A percentile compares a stretch with the other conserved stretches of the same genome.
Conservation (phyloP, 768 basidiomycete genomes). For the Crucibulum laeve region DNA sequence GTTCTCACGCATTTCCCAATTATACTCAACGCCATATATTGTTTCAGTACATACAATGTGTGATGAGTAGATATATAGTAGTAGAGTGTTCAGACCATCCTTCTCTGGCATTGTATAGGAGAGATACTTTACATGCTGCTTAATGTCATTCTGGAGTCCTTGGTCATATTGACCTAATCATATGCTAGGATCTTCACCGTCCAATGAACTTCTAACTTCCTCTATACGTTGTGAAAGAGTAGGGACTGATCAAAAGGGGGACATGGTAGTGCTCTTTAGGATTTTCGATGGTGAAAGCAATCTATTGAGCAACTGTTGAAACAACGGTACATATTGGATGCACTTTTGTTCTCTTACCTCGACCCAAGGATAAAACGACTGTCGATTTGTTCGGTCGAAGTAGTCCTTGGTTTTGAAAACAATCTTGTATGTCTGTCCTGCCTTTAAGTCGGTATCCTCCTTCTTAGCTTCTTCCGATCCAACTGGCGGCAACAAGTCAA, state of each 20-base stretch:
- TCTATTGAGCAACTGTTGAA: constrained; percentile 36
- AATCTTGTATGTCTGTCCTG: constrained; percentile 75
- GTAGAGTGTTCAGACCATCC: constrained; percentile 23
- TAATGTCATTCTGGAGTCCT: constrained; percentile 16
- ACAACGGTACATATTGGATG: neutral
- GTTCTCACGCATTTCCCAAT: constrained; percentile 11
- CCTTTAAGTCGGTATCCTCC: constrained; percentile 39
- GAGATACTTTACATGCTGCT: constrained; percentile 17
- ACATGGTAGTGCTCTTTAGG: constrained; percentile 87
- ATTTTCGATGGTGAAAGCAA: constrained; percentile 69
- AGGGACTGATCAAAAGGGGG: constrained; percentile 88
- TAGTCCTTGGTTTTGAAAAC: constrained; percentile 82
- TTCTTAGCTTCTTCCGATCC: constrained; percentile 39
- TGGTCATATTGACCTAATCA: too few species aligned
- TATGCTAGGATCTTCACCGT: too few species aligned
- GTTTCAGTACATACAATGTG: constrained; percentile 15
- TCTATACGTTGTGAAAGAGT: constrained; percentile 87
- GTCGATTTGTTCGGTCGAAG: constrained; percentile 57
- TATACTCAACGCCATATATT: constrained; percentile 22
- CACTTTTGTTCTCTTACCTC: constrained; percentile 49
- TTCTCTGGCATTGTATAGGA: constrained; percentile 13
- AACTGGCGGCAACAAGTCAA: constrained; percentile 60
- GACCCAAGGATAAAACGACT: constrained; percentile 87
- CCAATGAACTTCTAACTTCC: constrained; percentile 58
- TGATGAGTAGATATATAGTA: constrained; percentile 25